Conservation (phyloP, 768 basidiomycete genomes). For the Mycena leptocephala region DNA sequence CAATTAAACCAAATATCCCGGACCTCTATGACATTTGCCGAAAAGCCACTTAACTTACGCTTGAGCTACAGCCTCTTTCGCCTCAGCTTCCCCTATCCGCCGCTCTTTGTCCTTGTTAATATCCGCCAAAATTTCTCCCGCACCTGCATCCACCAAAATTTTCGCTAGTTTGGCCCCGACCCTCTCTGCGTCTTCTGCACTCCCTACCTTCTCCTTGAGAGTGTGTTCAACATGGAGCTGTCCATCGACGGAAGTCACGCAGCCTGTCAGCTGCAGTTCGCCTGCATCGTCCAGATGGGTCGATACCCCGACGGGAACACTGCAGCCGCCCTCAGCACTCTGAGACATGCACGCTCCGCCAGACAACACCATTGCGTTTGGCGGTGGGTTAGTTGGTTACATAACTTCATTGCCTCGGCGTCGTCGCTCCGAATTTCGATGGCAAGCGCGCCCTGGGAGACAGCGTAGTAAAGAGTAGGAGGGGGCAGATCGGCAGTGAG, state of each 20-base stretch:
- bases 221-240: constrained; percentile 78
- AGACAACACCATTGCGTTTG: constrained; percentile 83
- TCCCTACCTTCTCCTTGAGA: constrained; percentile 66
- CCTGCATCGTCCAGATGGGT: constrained; percentile 59
- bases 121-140: constrained; percentile 86
- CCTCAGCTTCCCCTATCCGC: constrained; percentile 61
- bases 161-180: constrained; percentile 80
- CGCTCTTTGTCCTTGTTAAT: constrained; percentile 77
- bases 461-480: constrained; percentile 88
- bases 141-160: constrained; percentile 78
- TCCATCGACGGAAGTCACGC: constrained; percentile 91
- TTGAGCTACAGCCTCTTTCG: neutral
- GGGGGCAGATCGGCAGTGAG: constrained; percentile 82
- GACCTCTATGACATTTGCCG: too few relatives aligned
- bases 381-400: constrained; percentile 81
- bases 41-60: neutral
- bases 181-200: constrained; percentile 71
- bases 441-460: constrained; percentile 94
- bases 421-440: constrained; percentile 88
- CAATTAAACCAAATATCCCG: too few relatives aligned
- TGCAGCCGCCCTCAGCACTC: constrained; percentile 98
- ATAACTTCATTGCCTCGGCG: constrained; percentile 71
- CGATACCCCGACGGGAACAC: constrained; percentile 92
- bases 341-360: constrained; percentile 91
- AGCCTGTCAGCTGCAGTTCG: constrained; percentile 78